phyloP scores from a whole-genome alignment of 2,329 filamentous ascomycete genomes.

The Sordariomycetes sp. region DNA sequence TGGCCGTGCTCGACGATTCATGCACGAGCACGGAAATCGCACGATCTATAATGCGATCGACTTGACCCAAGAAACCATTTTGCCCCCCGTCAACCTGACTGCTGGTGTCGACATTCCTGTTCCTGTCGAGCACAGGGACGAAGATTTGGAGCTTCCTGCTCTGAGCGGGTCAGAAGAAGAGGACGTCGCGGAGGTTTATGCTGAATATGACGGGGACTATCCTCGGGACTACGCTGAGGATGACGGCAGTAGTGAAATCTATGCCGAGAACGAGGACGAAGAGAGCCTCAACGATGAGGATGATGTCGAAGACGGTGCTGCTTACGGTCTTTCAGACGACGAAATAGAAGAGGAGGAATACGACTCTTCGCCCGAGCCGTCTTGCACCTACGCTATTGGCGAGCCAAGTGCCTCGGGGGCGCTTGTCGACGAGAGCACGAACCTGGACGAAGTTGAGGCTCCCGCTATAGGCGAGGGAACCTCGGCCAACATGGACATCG shows the following conservation, averaged over 20 bases:
- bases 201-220: background rate
- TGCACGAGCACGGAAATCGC: background rate
- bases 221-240: too few relatives aligned
- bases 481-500: background rate
- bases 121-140: background rate
- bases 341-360: background rate
- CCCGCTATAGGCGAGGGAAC: background rate
- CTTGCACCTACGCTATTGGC: background rate
- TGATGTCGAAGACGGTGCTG: background rate
- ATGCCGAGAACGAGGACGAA: too few relatives aligned
- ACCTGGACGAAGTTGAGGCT: background rate
- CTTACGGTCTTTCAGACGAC: background rate
- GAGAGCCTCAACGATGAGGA: background rate
- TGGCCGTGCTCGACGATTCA: background rate
- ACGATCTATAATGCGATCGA: conserved; percentile 1
- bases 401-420: background rate
- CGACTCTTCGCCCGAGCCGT: background rate
- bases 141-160: background rate
- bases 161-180: background rate
- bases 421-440: too few relatives aligned
- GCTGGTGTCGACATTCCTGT: background rate
- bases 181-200: background rate
- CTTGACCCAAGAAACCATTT: background rate
- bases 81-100: background rate
- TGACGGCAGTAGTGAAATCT: background rate